Conservation (phyloP, 2,329 filamentous ascomycete species). For the Phialophora chinensis region DNA sequence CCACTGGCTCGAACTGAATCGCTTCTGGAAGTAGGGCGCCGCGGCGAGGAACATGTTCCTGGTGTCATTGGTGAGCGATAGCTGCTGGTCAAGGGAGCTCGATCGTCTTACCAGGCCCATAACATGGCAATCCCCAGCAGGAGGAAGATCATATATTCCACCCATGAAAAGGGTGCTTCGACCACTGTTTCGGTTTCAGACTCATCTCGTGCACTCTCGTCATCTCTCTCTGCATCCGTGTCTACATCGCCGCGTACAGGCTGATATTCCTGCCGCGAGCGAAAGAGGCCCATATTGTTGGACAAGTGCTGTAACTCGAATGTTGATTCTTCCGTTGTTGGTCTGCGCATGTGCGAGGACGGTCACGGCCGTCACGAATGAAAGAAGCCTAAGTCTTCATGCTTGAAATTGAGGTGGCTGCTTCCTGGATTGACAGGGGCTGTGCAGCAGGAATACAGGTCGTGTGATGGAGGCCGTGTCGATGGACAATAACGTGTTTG, state of each 20-base stretch:
- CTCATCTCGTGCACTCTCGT: slow-evolving; percentile 23
- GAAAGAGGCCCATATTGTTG: slow-evolving; percentile 44
- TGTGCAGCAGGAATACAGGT: slow-evolving; percentile 8
- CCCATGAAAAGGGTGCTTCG: slow-evolving; percentile 71
- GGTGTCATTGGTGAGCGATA: slow-evolving; percentile 14
- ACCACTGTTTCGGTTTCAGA: slow-evolving; percentile 21
- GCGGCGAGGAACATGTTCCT: slow-evolving; percentile 99
- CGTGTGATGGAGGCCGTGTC: slow-evolving; percentile 14
- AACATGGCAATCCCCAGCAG: slow-evolving; percentile 91
- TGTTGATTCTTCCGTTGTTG: slow-evolving; percentile 13
- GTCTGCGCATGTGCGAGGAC: slow-evolving; percentile 23
- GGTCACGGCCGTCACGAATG: slow-evolving; percentile 21
- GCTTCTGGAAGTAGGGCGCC: slow-evolving; percentile 86
- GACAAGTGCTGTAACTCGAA: slow-evolving; percentile 36
- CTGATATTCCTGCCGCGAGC: slow-evolving; percentile 43
- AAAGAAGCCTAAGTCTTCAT: slow-evolving; percentile 23
- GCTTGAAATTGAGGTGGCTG: background rate
- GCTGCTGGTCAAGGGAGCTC: too few relatives aligned
- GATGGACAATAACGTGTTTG: background rate
- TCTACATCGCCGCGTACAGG: slow-evolving; percentile 38
- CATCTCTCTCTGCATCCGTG: slow-evolving; percentile 29
- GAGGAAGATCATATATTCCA: slow-evolving; percentile 84
- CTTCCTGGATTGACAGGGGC: background rate
- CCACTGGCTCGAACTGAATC: slow-evolving; percentile 74
- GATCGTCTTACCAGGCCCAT: slow-evolving; percentile 82